Base-by-base conservation (phyloP, 306 rosid species). In the Abrus pulchellus region DNA sequence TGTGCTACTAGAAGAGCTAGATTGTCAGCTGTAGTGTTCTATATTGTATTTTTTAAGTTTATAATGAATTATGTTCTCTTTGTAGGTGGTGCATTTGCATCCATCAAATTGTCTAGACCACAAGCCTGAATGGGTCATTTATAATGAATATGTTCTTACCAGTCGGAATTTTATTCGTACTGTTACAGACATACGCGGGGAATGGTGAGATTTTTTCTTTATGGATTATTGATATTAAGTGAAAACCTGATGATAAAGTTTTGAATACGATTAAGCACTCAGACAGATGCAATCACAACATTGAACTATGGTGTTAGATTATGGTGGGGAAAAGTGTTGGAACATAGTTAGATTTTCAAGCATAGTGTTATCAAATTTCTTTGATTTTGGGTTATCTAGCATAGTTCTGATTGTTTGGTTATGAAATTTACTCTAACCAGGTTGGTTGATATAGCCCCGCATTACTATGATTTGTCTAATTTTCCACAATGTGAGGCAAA, bases 111-210 rank as follows among this genome's bases (percentile, higher is more conserved):
- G 98, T 76, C 83, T 92, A 81, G 97, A 94, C 79, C 98, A 94
- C 87, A 94, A 94, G 79, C 98, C 98, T 50, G 98, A 94, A 71
- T 94, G 98, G 98, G 98, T 94, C 6, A 94, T 94, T 28, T 94
- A 94, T 85, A 92, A 94, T 20, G 98, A 94, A 82, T 94, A 88
- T 74, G 97, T 94, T 50, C 88, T 94, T 72, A 94, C 98, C 7
- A 94, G 92, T 86, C 74, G 98, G 80, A 94, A 94, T 82, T 92
- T 94, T 84, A 94, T 94, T 67, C 97, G 98, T 7, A 94, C 97
- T 1, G 98, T 94, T 71, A 92, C 91, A 2, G 98, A 94, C 77
- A 86, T 94, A 60, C 94, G 96, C 4, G 98, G 98, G 67, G 97
- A 92, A 78, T 94, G 98, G 98, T 94, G 68, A 89, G 96, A 75